These are phyloP conservation scores for Corylus avellana DNA, from an alignment of 306 rosid genomes.

Conservation along the genomic window DNA sequence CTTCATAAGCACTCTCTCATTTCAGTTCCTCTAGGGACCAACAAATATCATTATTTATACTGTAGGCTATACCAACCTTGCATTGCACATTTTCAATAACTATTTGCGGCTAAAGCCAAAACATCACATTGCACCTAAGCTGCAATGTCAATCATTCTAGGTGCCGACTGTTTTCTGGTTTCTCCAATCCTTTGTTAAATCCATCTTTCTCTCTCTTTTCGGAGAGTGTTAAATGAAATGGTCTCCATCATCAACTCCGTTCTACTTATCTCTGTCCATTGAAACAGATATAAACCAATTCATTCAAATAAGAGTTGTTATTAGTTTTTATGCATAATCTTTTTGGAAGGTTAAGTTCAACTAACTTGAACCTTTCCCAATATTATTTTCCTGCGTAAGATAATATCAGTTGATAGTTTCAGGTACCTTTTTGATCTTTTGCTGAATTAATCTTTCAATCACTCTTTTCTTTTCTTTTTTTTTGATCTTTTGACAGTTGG, in stretches of 20 bases:
- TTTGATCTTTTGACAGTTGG: not conserved
- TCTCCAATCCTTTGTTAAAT: no score
- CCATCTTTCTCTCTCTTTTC: no score
- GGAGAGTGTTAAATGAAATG: no score
- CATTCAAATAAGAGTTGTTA: not conserved
- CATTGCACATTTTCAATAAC: not conserved
- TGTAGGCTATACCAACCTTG: not conserved
- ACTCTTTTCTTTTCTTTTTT: not conserved
- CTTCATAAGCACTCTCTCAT: no score
- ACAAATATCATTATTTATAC: no score
- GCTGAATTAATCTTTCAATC: not conserved
- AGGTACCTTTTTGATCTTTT: not conserved
- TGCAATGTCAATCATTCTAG: not conserved
- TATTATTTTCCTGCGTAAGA: not conserved
- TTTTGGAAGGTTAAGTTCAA: no score
- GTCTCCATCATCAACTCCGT: no score
- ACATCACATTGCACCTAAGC: no score
- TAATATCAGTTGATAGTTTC: not conserved
- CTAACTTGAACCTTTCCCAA: no score
- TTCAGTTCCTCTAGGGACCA: no score
- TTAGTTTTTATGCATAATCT: not conserved
- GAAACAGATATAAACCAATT: no score
- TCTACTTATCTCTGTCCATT: not conserved
- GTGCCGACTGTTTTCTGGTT: not conserved
- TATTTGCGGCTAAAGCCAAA: no score